These are phyloP conservation scores for Phytomonas serpens DNA, from an alignment of 208 protist species.

Conservation along the genomic window DNA sequence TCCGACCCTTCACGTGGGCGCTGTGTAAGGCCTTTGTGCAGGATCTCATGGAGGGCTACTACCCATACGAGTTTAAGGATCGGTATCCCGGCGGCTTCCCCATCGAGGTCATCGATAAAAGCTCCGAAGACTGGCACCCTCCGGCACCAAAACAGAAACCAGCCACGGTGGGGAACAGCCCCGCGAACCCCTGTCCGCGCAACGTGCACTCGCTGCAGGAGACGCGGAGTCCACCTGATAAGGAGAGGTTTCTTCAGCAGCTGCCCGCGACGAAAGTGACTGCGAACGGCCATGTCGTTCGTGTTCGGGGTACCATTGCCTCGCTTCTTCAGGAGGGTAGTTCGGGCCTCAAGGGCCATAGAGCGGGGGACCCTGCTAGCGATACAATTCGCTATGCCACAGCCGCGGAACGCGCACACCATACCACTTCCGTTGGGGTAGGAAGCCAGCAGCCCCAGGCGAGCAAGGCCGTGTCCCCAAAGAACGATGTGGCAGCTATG, in stretches of 20 bases:
- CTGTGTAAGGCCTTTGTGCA: slow-evolving; percentile 82
- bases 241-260: slow-evolving; percentile 54
- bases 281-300: slow-evolving; percentile 51
- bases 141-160: not conserved
- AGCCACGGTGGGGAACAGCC: not conserved
- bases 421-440: not conserved
- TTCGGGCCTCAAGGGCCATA: not conserved
- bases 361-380: not conserved
- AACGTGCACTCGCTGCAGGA: slow-evolving; percentile 26
- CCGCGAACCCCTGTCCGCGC: not conserved
- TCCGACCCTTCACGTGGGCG: slow-evolving; percentile 84
- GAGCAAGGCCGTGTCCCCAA: not conserved
- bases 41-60: slow-evolving; percentile 90
- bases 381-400: slow-evolving; percentile 39
- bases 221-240: slow-evolving; percentile 14
- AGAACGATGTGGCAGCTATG: slow-evolving; percentile 1
- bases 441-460: not conserved
- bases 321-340: slow-evolving; percentile 30
- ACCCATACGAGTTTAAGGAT: slow-evolving; percentile 92
- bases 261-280: slow-evolving; percentile 64
- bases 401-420: slow-evolving; percentile 30
- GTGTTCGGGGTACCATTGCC: slow-evolving; percentile 48
- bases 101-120: slow-evolving; percentile 74
- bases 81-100: slow-evolving; percentile 88
- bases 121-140: slow-evolving; percentile 20